phyloP scores from a whole-genome alignment of 2,329 filamentous ascomycete species.

The Fusarium globosum region DNA sequence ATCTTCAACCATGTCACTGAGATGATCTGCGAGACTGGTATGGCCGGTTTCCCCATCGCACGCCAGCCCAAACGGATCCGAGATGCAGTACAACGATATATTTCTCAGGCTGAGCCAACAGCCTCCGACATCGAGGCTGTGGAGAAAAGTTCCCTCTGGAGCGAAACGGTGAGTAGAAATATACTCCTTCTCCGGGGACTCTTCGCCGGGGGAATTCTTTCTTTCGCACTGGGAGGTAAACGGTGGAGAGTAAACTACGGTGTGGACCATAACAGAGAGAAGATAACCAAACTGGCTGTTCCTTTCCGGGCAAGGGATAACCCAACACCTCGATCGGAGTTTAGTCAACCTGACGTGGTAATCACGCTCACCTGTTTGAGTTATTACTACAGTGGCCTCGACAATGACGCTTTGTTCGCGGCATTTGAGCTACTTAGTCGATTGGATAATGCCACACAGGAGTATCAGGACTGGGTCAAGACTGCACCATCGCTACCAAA shows the following conservation, averaged over 20 bases:
- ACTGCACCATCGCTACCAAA: constrained; percentile 48
- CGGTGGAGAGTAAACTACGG: constrained; percentile 76
- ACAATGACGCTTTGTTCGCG: constrained; percentile 59
- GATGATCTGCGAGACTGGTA: constrained; percentile 56
- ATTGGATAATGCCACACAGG: constrained; percentile 62
- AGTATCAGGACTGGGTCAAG: constrained; percentile 63
- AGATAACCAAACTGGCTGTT: constrained; percentile 62
- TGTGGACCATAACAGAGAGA: constrained; percentile 55
- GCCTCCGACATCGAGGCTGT: constrained; percentile 48
- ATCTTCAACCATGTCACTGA: constrained; percentile 51
- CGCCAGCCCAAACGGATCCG: constrained; percentile 48
- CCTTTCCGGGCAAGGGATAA: constrained; percentile 70
- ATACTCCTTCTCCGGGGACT: constrained; percentile 66
- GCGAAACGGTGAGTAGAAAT: constrained; percentile 44
- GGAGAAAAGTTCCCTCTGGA: constrained; percentile 53
- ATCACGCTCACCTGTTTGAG: constrained; percentile 66
- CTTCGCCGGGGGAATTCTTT: constrained; percentile 64
- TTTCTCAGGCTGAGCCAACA: constrained; percentile 51
- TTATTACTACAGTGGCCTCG: constrained; percentile 68
- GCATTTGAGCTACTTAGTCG: constrained; percentile 60
- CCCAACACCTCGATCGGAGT: constrained; percentile 67
- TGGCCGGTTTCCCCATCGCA: constrained; percentile 55
- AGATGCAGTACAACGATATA: constrained; percentile 55
- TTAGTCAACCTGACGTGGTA: constrained; percentile 70
- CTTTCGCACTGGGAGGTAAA: constrained; percentile 65